These are phyloP conservation scores for Thuja plicata DNA, from an alignment of 83 land plant genomes.

Conservation along the genomic window DNA sequence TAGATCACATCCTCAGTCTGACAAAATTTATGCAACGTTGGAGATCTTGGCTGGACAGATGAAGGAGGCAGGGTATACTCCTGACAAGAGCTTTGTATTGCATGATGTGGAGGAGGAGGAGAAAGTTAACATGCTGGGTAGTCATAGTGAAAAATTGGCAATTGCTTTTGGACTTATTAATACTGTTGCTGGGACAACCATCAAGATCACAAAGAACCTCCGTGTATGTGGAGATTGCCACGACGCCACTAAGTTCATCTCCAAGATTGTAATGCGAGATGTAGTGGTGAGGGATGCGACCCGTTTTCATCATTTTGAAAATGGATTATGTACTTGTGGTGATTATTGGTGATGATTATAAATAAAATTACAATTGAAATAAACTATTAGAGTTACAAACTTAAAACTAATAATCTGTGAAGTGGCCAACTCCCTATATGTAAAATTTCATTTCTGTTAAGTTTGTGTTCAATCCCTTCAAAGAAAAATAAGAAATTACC, in stretches of 20 bases:
- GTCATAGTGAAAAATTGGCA: constrained; percentile 12
- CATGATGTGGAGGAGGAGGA: constrained; percentile 15
- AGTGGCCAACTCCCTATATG: neutral
- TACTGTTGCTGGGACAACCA: constrained; percentile 6
- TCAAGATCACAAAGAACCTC: constrained; percentile 13
- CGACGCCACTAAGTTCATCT: constrained; percentile 12
- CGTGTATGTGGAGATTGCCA: constrained; percentile 17
- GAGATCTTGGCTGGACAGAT: constrained; percentile 14
- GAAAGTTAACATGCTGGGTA: neutral
- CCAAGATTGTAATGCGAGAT: constrained; percentile 11
- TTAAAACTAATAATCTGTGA: neutral
- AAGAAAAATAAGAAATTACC: neutral
- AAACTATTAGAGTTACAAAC: neutral
- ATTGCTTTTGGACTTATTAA: constrained; percentile 15
- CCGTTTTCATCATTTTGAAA: constrained; percentile 11
- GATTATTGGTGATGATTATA: neutral
- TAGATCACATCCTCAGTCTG: constrained; percentile 4
- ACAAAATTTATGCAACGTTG: constrained; percentile 5
- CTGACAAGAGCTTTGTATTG: constrained; percentile 11
- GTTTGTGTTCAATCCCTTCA: neutral
- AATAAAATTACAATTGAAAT: neutral
- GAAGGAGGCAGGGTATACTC: constrained; percentile 12
- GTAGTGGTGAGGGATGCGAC: constrained; percentile 15
- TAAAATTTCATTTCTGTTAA: neutral
- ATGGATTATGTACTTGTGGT: constrained; percentile 11